Evolutionary conservation across 257 asterid genomes (phyloP).

Genomic region (Datura wrightii): DNA sequence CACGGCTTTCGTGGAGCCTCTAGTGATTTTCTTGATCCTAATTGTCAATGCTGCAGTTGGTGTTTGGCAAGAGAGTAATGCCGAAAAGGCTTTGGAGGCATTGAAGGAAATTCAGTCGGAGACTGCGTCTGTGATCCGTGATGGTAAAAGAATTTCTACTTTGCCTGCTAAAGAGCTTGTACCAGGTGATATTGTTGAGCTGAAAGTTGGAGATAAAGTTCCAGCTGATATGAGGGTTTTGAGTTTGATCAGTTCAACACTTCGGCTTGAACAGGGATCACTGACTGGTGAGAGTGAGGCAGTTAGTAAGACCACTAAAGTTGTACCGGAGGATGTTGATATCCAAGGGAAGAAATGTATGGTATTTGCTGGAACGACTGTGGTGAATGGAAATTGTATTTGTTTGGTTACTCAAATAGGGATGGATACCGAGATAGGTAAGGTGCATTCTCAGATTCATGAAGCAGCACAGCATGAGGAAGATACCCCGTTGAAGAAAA

Average conservation of each 20-base stretch:
- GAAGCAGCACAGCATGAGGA: constrained; percentile 92
- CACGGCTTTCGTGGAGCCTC: constrained; percentile 96
- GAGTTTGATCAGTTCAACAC: constrained; percentile 86
- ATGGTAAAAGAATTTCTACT: constrained; percentile 65
- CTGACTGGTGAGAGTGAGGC: constrained; percentile 99
- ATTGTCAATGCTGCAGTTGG: constrained; percentile 96
- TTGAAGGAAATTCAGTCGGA: constrained; percentile 98
- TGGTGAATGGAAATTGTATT: constrained; percentile 90
- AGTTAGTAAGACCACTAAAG: constrained; percentile 83
- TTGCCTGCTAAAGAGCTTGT: constrained; percentile 93
- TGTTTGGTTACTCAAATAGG: constrained; percentile 90
- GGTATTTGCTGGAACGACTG: constrained; percentile 98
- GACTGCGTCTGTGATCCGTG: constrained; percentile 83
- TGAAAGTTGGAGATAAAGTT: constrained; percentile 95
- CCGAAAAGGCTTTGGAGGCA: constrained; percentile 97
- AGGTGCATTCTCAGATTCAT: constrained; percentile 92
- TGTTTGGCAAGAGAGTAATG: constrained; percentile 99
- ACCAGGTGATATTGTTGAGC: constrained; percentile 96
- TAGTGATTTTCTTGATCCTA: constrained; percentile 90
- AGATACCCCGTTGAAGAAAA: constrained; percentile 98
- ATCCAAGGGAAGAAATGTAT: constrained; percentile 97
- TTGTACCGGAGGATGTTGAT: constrained; percentile 85
- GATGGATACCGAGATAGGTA: constrained; percentile 92
- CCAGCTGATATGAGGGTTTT: constrained; percentile 99
- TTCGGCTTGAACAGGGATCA: constrained; percentile 93